Base-by-base conservation (phyloP, 495 filamentous ascomycete species). In the Aspergillus egyptiacus region DNA sequence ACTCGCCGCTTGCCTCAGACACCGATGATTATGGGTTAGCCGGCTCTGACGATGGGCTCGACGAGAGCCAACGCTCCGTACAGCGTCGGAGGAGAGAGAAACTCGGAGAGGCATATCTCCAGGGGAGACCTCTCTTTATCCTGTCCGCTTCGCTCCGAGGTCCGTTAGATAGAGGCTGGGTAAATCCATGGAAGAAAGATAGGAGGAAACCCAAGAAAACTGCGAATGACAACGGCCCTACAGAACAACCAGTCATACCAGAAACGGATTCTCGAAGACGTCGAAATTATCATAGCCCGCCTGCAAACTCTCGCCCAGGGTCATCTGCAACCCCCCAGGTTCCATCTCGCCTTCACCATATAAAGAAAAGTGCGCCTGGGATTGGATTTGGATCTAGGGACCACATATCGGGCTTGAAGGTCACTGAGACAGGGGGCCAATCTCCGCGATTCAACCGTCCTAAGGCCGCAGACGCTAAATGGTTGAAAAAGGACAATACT, bases 121-220 rank as follows among this genome's bases (percentile, higher is more conserved):
- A 73, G 14, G 83, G 84, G 1, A 68, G 69, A 25, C 71, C 74
- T 2, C 52, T 84, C 1, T 73, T 77, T 45, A 75, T 90, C 14
- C 60, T 82, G 2, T 85, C 83, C 5, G 80, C 84, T 10, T 70
- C 72, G 8, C 63, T 88, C 14, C 71, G 65, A 17, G 85, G 84
- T 0, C 84, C 84, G 0, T 83, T 87, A 40, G 74, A 80, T 13
- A 61, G 70, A 0, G 74, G 70, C 22, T 88, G 84, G 84, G 51
- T 54, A 19, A 87, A 87, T 53, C 84, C 83, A 0, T 87, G 82
- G 84, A 68, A 55, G 24, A 72, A 69, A 40, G 40, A 63, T 5
- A 50, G 71, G 40, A 57, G 39, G 38, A 40, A 33, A 19, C 28
- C 22, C 8, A 17, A 6, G n/a, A 11, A 39, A 11, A 2, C 32